A percentile compares a stretch with the other conserved stretches of the same genome.
Conservation (phyloP, 2,329 filamentous ascomycete genomes). For the Claviceps monticola region DNA sequence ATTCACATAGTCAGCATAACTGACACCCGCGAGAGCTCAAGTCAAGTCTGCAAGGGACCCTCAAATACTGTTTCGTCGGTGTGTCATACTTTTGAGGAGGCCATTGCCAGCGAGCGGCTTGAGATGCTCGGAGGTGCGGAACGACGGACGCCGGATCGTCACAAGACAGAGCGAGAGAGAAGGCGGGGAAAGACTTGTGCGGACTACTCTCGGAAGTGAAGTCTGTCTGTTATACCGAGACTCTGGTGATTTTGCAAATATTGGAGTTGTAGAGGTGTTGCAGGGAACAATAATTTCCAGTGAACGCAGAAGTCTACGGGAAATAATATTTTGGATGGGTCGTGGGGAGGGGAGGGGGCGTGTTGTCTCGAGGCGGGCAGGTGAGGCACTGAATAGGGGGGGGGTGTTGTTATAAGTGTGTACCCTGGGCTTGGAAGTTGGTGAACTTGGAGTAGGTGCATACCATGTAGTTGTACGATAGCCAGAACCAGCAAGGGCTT, state of each 20-base stretch:
- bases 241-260: background rate
- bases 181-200: slow-evolving; percentile 7
- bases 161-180: slow-evolving; percentile 11
- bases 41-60: slow-evolving; percentile 16
- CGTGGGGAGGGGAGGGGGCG: slow-evolving; percentile 5
- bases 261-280: slow-evolving; percentile 5
- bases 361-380: slow-evolving; percentile 6
- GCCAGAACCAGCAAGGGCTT: too few species aligned
- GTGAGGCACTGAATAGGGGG: slow-evolving; percentile 5
- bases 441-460: slow-evolving; percentile 4
- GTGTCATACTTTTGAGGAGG: slow-evolving; percentile 45
- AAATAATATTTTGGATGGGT: slow-evolving; percentile 27
- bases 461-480: too few species aligned
- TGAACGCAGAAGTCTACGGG: slow-evolving; percentile 17
- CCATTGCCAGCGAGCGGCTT: slow-evolving; percentile 36
- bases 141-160: slow-evolving; percentile 19
- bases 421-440: slow-evolving; percentile 10
- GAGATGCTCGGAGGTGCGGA: slow-evolving; percentile 20
- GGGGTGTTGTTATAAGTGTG: slow-evolving; percentile 13
- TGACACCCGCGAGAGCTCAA: slow-evolving; percentile 17
- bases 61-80: slow-evolving; percentile 10
- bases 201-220: slow-evolving; percentile 4
- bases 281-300: slow-evolving; percentile 6
- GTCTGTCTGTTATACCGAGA: slow-evolving; percentile 6
- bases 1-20: slow-evolving; percentile 20